These are phyloP conservation scores for Hemisphaericaspora nanyangensis DNA, from an alignment of 805 yeast species.

Conservation along the genomic window DNA sequence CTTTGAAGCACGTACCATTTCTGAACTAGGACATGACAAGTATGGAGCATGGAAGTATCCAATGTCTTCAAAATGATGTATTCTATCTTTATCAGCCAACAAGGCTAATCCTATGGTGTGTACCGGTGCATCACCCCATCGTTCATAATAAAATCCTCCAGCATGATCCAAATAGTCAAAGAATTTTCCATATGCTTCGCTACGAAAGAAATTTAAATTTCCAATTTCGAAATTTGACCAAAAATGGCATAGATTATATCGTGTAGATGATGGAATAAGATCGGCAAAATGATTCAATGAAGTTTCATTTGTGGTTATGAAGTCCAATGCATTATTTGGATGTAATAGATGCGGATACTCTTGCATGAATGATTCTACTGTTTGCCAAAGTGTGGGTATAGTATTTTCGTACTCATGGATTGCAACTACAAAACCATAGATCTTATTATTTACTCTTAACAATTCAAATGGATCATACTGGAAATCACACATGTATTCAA, in stretches of 20 bases:
- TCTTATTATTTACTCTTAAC: conserved; percentile 39
- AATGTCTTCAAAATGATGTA: conserved; percentile 43
- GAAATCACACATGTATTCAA: conserved; percentile 53
- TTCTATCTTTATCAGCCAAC: conserved; percentile 31
- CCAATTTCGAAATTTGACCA: conserved; percentile 65
- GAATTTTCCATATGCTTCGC: conserved; percentile 41
- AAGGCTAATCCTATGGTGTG: conserved; percentile 36
- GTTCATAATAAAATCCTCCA: conserved; percentile 55
- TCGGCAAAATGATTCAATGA: conserved; percentile 18
- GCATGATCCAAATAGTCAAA: conserved; percentile 44
- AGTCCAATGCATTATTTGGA: conserved; percentile 43
- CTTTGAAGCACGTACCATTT: conserved; percentile 29
- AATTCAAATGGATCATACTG: conserved; percentile 50
- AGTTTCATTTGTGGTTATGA: conserved; percentile 43
- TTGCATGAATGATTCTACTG: conserved; percentile 43
- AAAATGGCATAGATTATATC: conserved; percentile 57
- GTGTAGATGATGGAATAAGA: conserved; percentile 19
- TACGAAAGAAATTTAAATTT: conserved; percentile 47
- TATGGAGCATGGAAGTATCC: conserved; percentile 44
- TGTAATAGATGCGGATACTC: conserved; percentile 44
- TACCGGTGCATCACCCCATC: conserved; percentile 59
- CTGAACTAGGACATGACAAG: conserved; percentile 37
- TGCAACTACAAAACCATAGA: conserved; percentile 49
- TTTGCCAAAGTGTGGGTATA: conserved; percentile 49
- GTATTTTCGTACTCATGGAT: conserved; percentile 52